Base-by-base conservation (phyloP, 768 basidiomycete species). In the Melanogaster broomeanus region DNA sequence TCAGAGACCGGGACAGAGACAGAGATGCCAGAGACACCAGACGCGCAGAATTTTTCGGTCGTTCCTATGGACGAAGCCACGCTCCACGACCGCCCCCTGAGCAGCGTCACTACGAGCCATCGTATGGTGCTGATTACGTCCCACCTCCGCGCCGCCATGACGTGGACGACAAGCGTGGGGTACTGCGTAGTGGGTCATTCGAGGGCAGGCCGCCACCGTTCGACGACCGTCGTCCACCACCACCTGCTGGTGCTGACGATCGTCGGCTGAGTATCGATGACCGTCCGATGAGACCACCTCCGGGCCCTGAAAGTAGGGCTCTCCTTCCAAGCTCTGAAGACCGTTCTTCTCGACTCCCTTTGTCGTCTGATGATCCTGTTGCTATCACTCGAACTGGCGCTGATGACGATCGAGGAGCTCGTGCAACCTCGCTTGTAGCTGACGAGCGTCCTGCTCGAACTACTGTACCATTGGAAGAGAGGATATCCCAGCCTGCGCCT, bases 101-200 rank as follows among this genome's bases (percentile, higher is more conserved):
- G 43, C 70, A 73, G 44, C 73, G 79, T 24, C 77, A 79, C 41
- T 79, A 77, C 52, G 77, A 81, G 18, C 69, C 76, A 7, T 68
- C 71, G n/a, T 74, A 76, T 53, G 66, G 66, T 53, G 53, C 60
- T 42, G 64, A 70, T 33, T 67, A 61, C 34, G 65, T 52, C n/a
- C 63, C 69, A 37, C 63, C 65, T 45, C 62, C 69, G 19, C 73
- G 73, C 42, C 66, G 64, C 50, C 68, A 68, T 52, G 66, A 72
- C 19, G 34, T 60, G 27, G 69, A 71, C 39, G 60, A 71, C 15
- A 65, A 55, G 35, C 69, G 61, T 42, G 47, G 52, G 11, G 55
- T 60, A 42, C n/a, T 25, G 5, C 68, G 68, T 11, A 57, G 27
- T 38, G 15, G 55, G 0, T 41, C 58, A 2, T 4, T 45, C 5